Base-by-base conservation (phyloP, 352 stramenopile genomes). In the Phytophthora hibernalis region DNA sequence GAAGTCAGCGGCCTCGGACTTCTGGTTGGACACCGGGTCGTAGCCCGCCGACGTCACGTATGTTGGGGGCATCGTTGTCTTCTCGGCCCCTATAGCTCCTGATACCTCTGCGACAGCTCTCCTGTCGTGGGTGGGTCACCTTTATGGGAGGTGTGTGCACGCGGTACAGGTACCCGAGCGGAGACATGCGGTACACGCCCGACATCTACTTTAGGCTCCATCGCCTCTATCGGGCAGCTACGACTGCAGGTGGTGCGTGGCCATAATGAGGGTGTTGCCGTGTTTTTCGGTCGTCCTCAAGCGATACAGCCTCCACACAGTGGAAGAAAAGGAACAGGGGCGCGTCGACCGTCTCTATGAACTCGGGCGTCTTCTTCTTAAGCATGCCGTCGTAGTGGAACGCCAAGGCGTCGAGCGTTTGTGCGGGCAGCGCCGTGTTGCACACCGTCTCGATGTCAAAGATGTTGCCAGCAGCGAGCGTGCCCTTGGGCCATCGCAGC, bases 41-140 rank as follows among this genome's bases (percentile, higher is more conserved):
- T 60, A 65, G n/a, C 62, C 54, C 54, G 60, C 48, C 30, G 54
- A 70, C 37, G 48, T 40, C 48, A 70, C 47, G 54, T 70, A 70
- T n/a, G 62, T 70, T 31, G 62, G 62, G 31, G 65, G 62, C 62
- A 70, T 61, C 54, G 65, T 70, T 38, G 54, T 70, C 54, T 65
- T 59, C 62, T 70, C 62, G n/a, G 62, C 0, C 62, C 62, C 62
- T 54, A 70, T 22, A 54, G 62, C 20, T 65, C 53, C 47, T 65
- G 53, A 22, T 47, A 70, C 0, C 62, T 54, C 38, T 65, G 48
- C 18, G 31, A 30, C 47, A 65, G 8, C 40, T 70, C 62, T 1
- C 62, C 62, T 0, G 62, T 70, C 3, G 65, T 65, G 20, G 62
- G 62, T 65, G 62, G 6, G 54, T 61, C 37, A 52, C 31, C 37